A percentile compares a stretch with the other conserved stretches of the same genome.
phyloP scores from a whole-genome alignment of 257 asterid genomes.

The Asclepias syriaca region DNA sequence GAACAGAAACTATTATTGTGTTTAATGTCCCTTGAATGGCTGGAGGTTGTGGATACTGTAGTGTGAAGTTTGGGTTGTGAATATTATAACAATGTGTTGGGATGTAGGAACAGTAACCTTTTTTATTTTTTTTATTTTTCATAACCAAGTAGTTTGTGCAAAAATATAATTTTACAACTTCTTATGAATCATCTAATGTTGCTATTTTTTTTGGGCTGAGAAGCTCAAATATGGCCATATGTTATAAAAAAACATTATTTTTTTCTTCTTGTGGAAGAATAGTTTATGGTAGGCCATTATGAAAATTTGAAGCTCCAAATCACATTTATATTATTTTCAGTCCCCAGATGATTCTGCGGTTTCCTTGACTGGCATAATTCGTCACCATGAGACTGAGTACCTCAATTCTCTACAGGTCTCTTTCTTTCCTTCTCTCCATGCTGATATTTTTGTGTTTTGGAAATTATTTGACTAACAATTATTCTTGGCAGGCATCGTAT shows the following conservation, averaged over 20 bases:
- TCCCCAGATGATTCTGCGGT: slow-evolving; percentile 79
- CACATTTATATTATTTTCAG: slow-evolving; percentile 37
- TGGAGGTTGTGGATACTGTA: not conserved
- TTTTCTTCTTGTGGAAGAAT: not conserved
- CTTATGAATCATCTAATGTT: not conserved
- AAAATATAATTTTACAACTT: not conserved
- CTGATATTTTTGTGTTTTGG: slow-evolving; percentile 3
- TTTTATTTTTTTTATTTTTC: not conserved
- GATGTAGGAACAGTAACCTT: not conserved
- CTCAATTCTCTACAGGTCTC: slow-evolving; percentile 76
- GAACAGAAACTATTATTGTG: not conserved
- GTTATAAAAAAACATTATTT: too few species aligned
- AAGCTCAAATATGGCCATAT: not conserved
- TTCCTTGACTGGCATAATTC: slow-evolving; percentile 63
- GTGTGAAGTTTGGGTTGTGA: not conserved
- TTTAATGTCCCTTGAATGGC: not conserved
- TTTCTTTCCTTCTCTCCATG: not conserved
- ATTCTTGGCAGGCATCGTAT: slow-evolving; percentile 64
- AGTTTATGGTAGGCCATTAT: not conserved
- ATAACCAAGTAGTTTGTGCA: not conserved
- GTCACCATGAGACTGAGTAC: slow-evolving; percentile 87
- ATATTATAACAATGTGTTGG: not conserved
- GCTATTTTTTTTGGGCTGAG: not conserved
- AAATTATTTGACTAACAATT: slow-evolving; percentile 1
- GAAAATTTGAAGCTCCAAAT: slow-evolving; percentile 14